These are phyloP conservation scores for Primulina huaijiensis DNA, from an alignment of 257 asterid genomes.

Conservation along the genomic window DNA sequence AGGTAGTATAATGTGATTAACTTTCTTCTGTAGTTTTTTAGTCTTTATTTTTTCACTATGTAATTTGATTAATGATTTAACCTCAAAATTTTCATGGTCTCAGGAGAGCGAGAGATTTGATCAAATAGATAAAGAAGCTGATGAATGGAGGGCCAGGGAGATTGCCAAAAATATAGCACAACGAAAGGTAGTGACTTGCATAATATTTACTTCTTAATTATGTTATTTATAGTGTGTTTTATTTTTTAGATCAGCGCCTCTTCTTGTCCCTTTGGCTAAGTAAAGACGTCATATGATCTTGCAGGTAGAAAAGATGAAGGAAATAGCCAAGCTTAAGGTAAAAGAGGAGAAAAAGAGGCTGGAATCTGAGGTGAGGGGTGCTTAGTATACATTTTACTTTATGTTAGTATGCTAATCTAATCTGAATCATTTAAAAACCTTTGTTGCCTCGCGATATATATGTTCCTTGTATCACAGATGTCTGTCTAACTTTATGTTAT, in stretches of 20 bases:
- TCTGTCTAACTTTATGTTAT: background rate
- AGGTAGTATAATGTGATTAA: slow-evolving; percentile 36
- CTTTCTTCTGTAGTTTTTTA: background rate
- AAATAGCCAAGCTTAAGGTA: slow-evolving; percentile 78
- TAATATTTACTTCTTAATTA: background rate
- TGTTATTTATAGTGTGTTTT: background rate
- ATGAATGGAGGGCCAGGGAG: slow-evolving; percentile 92
- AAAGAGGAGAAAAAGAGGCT: slow-evolving; percentile 73
- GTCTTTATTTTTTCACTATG: slow-evolving; percentile 9
- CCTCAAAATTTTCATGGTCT: slow-evolving; percentile 15
- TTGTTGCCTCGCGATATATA: slow-evolving; percentile 2
- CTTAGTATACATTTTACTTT: slow-evolving; percentile 6
- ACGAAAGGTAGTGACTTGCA: slow-evolving; percentile 53
- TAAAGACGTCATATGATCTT: slow-evolving; percentile 18
- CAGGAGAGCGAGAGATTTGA: slow-evolving; percentile 71
- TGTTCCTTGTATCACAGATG: background rate
- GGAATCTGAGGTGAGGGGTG: slow-evolving; percentile 74
- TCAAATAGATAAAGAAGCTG: slow-evolving; percentile 72
- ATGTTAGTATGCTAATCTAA: slow-evolving; percentile 3
- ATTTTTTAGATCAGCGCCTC: slow-evolving; percentile 15
- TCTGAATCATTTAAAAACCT: slow-evolving; percentile 6
- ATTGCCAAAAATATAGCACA: slow-evolving; percentile 82
- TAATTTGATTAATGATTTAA: slow-evolving; percentile 1
- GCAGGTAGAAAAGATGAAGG: slow-evolving; percentile 90
- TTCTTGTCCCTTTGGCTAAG: slow-evolving; percentile 24